phyloP scores from a whole-genome alignment of 768 basidiomycete species.

The Strobilomyces confusus region DNA sequence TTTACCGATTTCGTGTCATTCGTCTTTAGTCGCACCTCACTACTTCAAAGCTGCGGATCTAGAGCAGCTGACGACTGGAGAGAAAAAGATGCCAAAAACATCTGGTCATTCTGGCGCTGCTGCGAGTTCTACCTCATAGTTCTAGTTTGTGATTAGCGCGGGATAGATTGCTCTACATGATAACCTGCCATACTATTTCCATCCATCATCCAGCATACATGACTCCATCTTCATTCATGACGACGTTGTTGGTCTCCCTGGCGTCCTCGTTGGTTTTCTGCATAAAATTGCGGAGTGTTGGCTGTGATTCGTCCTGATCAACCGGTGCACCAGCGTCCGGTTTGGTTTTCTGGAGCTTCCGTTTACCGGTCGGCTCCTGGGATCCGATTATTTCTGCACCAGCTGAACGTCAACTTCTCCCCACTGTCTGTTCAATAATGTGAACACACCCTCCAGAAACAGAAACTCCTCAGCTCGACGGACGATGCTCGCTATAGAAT shows the following conservation, averaged over 20 bases:
- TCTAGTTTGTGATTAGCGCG: not conserved
- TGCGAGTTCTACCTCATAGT: slow-evolving; percentile 1
- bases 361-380: slow-evolving; percentile 44
- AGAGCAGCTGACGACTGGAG: slow-evolving; percentile 73
- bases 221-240: slow-evolving; percentile 59
- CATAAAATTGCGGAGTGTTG: slow-evolving; percentile 52
- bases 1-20: not conserved
- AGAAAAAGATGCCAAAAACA: slow-evolving; percentile 93
- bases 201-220: slow-evolving; percentile 41
- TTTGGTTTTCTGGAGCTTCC: slow-evolving; percentile 36
- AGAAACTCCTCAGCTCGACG: slow-evolving; percentile 70
- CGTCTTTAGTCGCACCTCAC: slow-evolving; percentile 79
- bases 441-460: slow-evolving; percentile 64
- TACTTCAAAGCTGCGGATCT: slow-evolving; percentile 88
- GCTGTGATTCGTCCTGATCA: slow-evolving; percentile 22
- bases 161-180: not conserved
- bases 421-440: not conserved
- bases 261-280: slow-evolving; percentile 24
- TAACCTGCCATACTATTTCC: too few relatives aligned
- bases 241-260: slow-evolving; percentile 32
- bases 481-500: slow-evolving; percentile 51
- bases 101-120: slow-evolving; percentile 33
- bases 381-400: slow-evolving; percentile 56
- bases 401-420: not conserved
- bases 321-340: slow-evolving; percentile 11